A percentile compares a stretch with the other conserved stretches of the same genome.
These are phyloP conservation scores for Sporisorium reilianum DNA, from an alignment of 1,284 basidiomycete genomes.

Conservation along the genomic window DNA sequence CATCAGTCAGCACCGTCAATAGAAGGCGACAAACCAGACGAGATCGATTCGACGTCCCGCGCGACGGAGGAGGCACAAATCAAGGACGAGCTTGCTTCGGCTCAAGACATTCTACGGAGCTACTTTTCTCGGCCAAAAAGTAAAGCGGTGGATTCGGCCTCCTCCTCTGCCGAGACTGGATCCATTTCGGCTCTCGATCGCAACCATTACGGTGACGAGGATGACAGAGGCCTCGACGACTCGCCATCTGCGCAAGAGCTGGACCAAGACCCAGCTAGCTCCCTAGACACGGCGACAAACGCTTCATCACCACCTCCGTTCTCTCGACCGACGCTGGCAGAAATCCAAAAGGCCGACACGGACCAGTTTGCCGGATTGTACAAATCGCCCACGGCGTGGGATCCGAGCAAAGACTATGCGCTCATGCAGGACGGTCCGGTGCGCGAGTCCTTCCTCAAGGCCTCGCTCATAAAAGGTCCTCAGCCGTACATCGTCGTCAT, in stretches of 20 bases:
- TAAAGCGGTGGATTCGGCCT: not conserved
- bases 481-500: conserved; percentile 34
- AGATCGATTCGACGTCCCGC: not conserved
- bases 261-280: not conserved
- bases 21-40: not conserved
- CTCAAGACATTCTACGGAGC: conserved; percentile 17
- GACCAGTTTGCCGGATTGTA: conserved; percentile 25
- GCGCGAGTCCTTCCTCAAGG: not conserved
- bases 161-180: not conserved
- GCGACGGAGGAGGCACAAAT: not conserved
- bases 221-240: not conserved
- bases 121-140: conserved; percentile 10
- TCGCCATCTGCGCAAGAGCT: not conserved
- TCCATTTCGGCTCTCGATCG: not conserved
- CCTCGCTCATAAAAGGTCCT: conserved; percentile 3
- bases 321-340: conserved; percentile 26
- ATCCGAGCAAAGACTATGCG: conserved; percentile 32
- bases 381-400: conserved; percentile 33
- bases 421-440: conserved; percentile 30
- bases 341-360: conserved; percentile 14
- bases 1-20: not conserved
- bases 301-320: not conserved
- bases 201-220: not conserved
- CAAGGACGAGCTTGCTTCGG: conserved; percentile 10
- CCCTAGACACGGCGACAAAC: not conserved